Percentiles rank a stretch among this genome's conserved stretches.
phyloP scores from a whole-genome alignment of 2,329 filamentous ascomycete species.

The Botrytis hyacinthi region DNA sequence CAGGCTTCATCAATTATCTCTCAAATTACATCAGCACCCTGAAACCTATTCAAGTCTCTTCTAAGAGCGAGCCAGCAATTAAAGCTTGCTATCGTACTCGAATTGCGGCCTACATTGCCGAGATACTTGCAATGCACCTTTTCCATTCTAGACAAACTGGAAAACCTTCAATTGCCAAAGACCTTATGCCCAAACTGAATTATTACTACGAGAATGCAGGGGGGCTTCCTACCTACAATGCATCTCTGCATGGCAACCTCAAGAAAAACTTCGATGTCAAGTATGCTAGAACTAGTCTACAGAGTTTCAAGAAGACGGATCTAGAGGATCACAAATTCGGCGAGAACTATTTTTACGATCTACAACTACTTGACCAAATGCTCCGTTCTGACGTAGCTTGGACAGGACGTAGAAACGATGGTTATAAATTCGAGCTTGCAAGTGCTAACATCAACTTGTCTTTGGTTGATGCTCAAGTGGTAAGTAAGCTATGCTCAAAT shows the following conservation, averaged over 20 bases:
- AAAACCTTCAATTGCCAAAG: conserved; percentile 64
- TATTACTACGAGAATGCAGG: conserved; percentile 81
- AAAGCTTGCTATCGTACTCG: conserved; percentile 59
- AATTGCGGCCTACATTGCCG: conserved; percentile 78
- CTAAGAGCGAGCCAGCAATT: conserved; percentile 49
- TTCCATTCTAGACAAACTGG: conserved; percentile 80
- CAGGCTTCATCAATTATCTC: conserved; percentile 68
- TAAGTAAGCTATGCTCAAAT: conserved; percentile 45
- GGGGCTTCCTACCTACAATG: conserved; percentile 78
- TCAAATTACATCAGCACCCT: conserved; percentile 65
- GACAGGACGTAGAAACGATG: conserved; percentile 65
- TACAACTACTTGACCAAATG: conserved; percentile 71
- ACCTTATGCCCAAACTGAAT: conserved; percentile 69
- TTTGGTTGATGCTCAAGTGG: conserved; percentile 86
- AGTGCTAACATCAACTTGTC: conserved; percentile 89
- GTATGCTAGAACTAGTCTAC: conserved; percentile 71
- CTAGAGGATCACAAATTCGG: conserved; percentile 67
- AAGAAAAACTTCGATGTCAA: conserved; percentile 78
- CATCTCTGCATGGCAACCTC: conserved; percentile 81
- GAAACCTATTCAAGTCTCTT: conserved; percentile 50
- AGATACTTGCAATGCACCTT: conserved; percentile 87
- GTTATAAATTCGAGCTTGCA: conserved; percentile 79
- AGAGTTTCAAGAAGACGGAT: conserved; percentile 75
- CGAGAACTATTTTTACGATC: conserved; percentile 78
- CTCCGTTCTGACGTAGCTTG: conserved; percentile 76